A percentile compares a stretch with the other conserved stretches of the same genome.
Conservation (phyloP, 768 basidiomycete genomes). For the Gymnopilus junonius region DNA sequence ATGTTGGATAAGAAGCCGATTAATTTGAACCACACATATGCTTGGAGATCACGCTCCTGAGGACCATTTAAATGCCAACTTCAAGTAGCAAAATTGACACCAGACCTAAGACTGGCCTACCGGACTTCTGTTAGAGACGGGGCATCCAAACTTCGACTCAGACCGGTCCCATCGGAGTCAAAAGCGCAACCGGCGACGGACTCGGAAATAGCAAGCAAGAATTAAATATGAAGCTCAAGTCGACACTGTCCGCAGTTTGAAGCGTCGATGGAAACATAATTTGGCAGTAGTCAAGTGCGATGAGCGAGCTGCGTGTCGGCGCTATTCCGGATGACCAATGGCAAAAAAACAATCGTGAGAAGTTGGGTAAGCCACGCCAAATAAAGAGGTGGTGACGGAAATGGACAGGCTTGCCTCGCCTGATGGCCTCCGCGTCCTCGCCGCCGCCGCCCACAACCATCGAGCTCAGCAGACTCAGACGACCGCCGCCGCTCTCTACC, state of each 20-base stretch:
- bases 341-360: slow-evolving; percentile 11
- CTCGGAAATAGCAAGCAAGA: too few relatives aligned
- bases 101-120: too few relatives aligned
- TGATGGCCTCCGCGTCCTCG: slow-evolving; percentile 12
- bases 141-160: too few relatives aligned
- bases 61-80: too few relatives aligned
- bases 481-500: slow-evolving; percentile 19
- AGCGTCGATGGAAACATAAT: neutral
- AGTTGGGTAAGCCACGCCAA: neutral
- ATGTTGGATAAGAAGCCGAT: too few relatives aligned
- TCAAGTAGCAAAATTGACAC: too few relatives aligned
- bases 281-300: neutral
- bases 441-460: slow-evolving; percentile 8
- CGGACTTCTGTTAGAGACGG: too few relatives aligned
- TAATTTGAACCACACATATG: too few relatives aligned
- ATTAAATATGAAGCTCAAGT: too few relatives aligned
- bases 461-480: slow-evolving; percentile 21
- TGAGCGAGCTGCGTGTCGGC: neutral
- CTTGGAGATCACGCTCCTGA: too few relatives aligned
- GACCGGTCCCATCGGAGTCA: too few relatives aligned
- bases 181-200: too few relatives aligned
- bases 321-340: slow-evolving; percentile 7
- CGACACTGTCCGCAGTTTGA: neutral
- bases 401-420: neutral
- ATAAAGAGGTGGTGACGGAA: slow-evolving; percentile 4